A percentile compares a stretch with the other conserved stretches of the same genome.
Conservation (phyloP, 192 early-diverging fungal genomes). For the Backusella psychrophila region DNA sequence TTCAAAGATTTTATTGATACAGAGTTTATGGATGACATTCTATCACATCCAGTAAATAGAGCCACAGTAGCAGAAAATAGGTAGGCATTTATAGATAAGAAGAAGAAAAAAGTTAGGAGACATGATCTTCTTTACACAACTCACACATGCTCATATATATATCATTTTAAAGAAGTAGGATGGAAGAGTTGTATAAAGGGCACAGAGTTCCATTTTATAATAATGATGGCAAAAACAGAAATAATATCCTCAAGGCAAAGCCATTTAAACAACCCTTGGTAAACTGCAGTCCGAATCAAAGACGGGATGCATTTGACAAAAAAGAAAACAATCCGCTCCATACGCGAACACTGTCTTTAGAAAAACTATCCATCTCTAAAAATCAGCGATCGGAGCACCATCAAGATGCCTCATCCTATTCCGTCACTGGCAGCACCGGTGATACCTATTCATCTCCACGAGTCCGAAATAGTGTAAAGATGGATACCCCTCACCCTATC, state of each 20-base stretch:
- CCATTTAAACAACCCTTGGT: not conserved
- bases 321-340: not conserved
- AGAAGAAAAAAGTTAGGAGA: not conserved
- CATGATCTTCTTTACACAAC: not conserved
- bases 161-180: not conserved
- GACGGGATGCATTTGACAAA: conserved; percentile 3
- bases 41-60: conserved; percentile 11
- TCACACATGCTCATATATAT: not conserved
- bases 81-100: not conserved
- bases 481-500: not conserved
- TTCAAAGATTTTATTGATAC: conserved; percentile 11
- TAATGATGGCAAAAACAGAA: not conserved
- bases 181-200: not conserved
- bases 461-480: not conserved
- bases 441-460: not conserved
- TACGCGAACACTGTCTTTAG: not conserved
- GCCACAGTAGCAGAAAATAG: not conserved
- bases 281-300: conserved; percentile 6
- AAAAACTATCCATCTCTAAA: not conserved
- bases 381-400: not conserved
- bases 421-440: not conserved
- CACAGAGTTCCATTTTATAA: not conserved
- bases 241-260: not conserved
- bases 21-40: conserved; percentile 1
- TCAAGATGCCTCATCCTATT: not conserved